Evolutionary conservation across 1,284 basidiomycete species (phyloP).

Genomic region (Heliocybe sulcata): DNA sequence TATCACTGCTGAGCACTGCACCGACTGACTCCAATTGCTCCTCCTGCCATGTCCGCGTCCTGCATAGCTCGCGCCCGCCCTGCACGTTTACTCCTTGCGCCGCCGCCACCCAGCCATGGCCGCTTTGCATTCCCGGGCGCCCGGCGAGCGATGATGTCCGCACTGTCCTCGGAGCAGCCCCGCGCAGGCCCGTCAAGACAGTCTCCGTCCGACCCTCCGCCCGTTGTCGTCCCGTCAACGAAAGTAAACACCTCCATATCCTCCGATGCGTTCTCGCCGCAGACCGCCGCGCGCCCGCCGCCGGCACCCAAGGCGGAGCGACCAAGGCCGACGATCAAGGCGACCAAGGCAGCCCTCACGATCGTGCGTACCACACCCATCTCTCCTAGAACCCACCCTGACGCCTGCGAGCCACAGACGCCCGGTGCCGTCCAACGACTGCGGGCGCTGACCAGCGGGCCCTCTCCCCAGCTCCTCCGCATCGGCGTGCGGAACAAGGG

Average conservation of each 20-base stretch:
- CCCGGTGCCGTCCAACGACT: conserved; percentile 75
- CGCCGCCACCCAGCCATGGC: not conserved
- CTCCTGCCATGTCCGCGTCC: not conserved
- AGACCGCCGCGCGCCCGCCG: conserved; percentile 64
- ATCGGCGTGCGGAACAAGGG: conserved; percentile 97
- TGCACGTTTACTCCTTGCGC: not conserved
- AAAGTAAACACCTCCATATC: not conserved
- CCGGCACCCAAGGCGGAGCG: conserved; percentile 57
- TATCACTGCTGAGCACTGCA: not conserved
- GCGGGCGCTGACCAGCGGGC: conserved; percentile 61
- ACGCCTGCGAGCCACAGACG: conserved; percentile 44
- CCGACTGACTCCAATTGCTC: not conserved
- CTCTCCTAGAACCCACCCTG: not conserved
- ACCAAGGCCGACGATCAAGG: conserved; percentile 57
- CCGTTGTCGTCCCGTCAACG: not conserved
- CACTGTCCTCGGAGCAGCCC: not conserved
- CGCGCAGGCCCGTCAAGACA: not conserved
- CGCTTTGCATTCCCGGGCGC: not conserved
- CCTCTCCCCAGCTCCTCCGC: conserved; percentile 88
- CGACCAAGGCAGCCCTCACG: conserved; percentile 77
- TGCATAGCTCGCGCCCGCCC: not conserved
- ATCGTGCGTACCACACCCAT: conserved; percentile 50
- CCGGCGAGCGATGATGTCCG: not conserved
- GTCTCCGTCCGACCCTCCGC: not conserved
- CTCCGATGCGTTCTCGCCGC: conserved; percentile 38